These are phyloP conservation scores for Eucalyptus marginata DNA, from an alignment of 345 rosid species.

Conservation along the genomic window DNA sequence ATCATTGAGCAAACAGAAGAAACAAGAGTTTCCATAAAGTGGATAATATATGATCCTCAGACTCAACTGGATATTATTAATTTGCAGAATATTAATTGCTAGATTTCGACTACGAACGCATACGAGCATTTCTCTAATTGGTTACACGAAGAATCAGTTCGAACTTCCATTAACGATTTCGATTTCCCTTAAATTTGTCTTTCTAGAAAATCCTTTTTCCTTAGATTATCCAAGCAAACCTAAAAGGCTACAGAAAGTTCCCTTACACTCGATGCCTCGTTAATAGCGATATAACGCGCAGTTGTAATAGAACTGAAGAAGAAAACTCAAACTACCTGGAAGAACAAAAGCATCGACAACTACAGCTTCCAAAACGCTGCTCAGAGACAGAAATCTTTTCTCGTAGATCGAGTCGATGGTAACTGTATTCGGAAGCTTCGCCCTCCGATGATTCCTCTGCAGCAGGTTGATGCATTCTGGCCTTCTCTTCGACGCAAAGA, in stretches of 20 bases:
- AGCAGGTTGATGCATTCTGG: conserved; percentile 51
- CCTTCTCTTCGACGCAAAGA: conserved; percentile 43
- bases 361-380: conserved; percentile 73
- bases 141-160: not conserved
- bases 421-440: conserved; percentile 58
- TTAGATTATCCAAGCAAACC: not conserved
- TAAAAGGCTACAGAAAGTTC: not conserved
- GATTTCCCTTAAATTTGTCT: not conserved
- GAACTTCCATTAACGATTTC: not conserved
- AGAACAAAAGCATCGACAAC: conserved; percentile 54
- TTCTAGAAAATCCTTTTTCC: not conserved
- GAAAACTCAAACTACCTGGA: conserved; percentile 33
- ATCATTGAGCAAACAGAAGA: not conserved
- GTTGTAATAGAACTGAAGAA: not conserved
- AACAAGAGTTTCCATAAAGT: not conserved
- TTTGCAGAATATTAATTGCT: not conserved
- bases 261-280: not conserved
- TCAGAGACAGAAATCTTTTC: conserved; percentile 69
- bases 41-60: not conserved
- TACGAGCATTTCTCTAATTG: not conserved
- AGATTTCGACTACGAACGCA: not conserved
- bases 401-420: conserved; percentile 71
- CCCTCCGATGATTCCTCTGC: conserved; percentile 56
- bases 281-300: not conserved
- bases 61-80: not conserved